Evolutionary conservation across 495 filamentous ascomycete genomes (phyloP).

Genomic region (Xylaria curta): DNA sequence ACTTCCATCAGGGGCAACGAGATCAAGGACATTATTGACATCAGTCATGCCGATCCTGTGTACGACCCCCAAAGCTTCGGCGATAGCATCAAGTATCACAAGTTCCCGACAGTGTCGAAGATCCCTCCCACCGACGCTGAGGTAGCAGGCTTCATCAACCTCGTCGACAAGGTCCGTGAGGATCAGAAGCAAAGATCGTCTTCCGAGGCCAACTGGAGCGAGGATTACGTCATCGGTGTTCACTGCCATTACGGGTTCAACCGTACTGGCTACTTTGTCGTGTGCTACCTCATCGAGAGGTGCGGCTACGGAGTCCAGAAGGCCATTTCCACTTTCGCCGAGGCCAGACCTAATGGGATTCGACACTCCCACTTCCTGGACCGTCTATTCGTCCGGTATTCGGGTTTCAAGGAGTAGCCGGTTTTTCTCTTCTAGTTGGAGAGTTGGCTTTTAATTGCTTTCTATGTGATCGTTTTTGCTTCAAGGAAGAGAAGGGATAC

Average conservation of each 20-base stretch:
- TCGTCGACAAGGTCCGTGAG: slow-evolving; percentile 74
- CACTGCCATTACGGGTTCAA: slow-evolving; percentile 98
- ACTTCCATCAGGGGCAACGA: slow-evolving; percentile 45
- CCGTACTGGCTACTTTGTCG: slow-evolving; percentile 87
- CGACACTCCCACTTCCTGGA: slow-evolving; percentile 90
- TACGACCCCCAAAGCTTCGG: slow-evolving; percentile 82
- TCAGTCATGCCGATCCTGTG: slow-evolving; percentile 84
- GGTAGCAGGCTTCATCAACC: slow-evolving; percentile 73
- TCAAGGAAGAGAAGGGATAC: not conserved
- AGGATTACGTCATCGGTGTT: slow-evolving; percentile 68
- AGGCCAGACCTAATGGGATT: slow-evolving; percentile 79
- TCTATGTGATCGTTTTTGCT: not conserved
- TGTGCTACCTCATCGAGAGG: slow-evolving; percentile 88
- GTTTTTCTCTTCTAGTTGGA: not conserved
- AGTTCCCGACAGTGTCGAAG: slow-evolving; percentile 91
- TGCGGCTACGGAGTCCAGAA: slow-evolving; percentile 73
- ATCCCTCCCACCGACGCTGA: slow-evolving; percentile 82
- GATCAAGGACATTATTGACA: slow-evolving; percentile 82
- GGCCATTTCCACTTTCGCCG: slow-evolving; percentile 81
- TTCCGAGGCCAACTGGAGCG: slow-evolving; percentile 46
- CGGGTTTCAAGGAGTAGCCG: slow-evolving; percentile 35
- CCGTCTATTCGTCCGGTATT: slow-evolving; percentile 80
- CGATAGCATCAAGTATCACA: slow-evolving; percentile 79
- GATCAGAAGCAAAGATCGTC: slow-evolving; percentile 53
- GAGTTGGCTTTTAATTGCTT: not conserved